A percentile compares a stretch with the other conserved stretches of the same genome.
Conservation (phyloP, 2,329 filamentous ascomycete species). For the Alternaria sp. region DNA sequence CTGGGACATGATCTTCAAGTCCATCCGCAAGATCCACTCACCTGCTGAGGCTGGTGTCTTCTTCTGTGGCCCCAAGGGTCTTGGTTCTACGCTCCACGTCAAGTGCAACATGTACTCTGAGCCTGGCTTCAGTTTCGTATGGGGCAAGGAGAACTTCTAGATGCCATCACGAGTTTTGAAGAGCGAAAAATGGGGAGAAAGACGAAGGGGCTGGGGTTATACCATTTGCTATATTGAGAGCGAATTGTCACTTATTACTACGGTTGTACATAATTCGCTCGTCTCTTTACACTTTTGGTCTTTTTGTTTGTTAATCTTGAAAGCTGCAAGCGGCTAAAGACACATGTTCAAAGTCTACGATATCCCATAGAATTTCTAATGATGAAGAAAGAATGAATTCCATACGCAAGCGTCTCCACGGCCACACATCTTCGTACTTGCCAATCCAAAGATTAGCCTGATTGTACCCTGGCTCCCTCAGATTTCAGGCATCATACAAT, state of each 20-base stretch:
- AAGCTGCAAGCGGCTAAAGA: conserved; percentile 19
- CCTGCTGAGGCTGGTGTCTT: conserved; percentile 60
- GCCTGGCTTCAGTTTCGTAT: conserved; percentile 74
- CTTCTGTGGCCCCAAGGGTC: conserved; percentile 84
- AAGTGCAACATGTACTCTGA: conserved; percentile 91
- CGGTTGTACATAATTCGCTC: conserved; percentile 28
- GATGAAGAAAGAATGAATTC: background rate
- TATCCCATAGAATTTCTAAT: conserved; percentile 12
- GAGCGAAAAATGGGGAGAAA: conserved; percentile 2
- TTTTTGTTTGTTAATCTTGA: background rate
- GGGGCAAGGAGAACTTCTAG: conserved; percentile 76
- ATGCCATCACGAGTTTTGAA: background rate
- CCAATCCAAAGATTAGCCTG: background rate
- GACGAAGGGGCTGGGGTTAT: conserved; percentile 8
- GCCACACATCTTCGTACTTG: background rate
- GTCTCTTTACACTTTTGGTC: conserved; percentile 1
- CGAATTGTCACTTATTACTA: conserved; percentile 24
- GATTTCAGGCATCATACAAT: background rate
- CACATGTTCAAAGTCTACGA: conserved; percentile 7
- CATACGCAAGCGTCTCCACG: background rate
- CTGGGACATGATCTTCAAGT: conserved; percentile 90
- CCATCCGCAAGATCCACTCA: conserved; percentile 74
- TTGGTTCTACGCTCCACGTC: conserved; percentile 79
- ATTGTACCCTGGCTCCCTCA: background rate
- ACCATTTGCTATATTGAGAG: conserved; percentile 21